Evolutionary conservation across 1,284 basidiomycete genomes (phyloP).

Genomic region (Melampsora americana): DNA sequence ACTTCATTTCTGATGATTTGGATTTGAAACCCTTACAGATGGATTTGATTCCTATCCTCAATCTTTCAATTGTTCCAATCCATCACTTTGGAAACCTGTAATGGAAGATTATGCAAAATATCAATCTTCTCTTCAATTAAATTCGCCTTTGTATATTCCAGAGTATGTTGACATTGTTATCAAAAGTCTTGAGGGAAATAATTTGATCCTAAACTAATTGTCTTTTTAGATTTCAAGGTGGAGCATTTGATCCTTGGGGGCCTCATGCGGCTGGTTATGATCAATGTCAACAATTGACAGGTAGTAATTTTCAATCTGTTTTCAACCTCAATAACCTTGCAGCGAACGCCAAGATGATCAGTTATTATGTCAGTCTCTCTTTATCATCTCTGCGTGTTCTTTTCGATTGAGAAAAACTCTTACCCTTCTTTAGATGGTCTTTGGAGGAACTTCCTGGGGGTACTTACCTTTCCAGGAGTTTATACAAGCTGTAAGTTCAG

Average conservation of each 20-base stretch:
- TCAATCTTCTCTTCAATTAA: constrained; percentile 54
- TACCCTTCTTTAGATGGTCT: constrained; percentile 26
- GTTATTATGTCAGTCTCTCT: constrained; percentile 63
- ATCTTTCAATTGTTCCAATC: constrained; percentile 69
- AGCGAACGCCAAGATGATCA: constrained; percentile 67
- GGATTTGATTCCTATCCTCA: constrained; percentile 67
- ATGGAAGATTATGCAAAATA: constrained; percentile 63
- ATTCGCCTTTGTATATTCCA: constrained; percentile 48
- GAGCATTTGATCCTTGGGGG: constrained; percentile 67
- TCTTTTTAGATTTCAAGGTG: constrained; percentile 57
- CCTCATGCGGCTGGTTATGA: constrained; percentile 58
- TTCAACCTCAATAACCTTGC: constrained; percentile 63
- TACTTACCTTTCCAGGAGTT: constrained; percentile 64
- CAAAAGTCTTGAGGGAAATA: too few species aligned
- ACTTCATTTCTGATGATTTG: neutral
- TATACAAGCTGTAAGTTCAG: constrained; percentile 40
- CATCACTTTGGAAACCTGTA: constrained; percentile 63
- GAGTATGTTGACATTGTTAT: constrained; percentile 9
- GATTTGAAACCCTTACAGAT: constrained; percentile 57
- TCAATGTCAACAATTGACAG: constrained; percentile 62
- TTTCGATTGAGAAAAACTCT: neutral
- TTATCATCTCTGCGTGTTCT: neutral
- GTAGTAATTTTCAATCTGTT: constrained; percentile 68
- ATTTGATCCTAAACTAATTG: neutral
- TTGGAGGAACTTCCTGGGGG: constrained; percentile 74